Percentiles rank a stretch among this genome's conserved stretches.
Conservation (phyloP, 305 asterid species). For the Fraxinus latifolia region DNA sequence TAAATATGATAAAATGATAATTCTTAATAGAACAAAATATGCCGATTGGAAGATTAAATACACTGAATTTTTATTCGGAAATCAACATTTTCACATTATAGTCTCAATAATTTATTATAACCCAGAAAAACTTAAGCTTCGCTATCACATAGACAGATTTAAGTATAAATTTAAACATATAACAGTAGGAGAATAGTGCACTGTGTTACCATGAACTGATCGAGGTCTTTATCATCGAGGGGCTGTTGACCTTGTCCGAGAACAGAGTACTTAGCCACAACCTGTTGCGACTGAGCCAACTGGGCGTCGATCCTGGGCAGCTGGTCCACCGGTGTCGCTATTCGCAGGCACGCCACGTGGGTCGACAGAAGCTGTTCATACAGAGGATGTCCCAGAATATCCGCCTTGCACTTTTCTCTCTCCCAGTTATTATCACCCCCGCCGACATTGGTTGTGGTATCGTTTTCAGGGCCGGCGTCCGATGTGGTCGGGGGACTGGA, state of each 20-base stretch:
- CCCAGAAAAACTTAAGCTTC: background rate
- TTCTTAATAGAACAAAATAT: background rate
- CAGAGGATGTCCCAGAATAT: slow-evolving; percentile 69
- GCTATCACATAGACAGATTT: background rate
- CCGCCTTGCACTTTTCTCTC: slow-evolving; percentile 79
- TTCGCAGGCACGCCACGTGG: slow-evolving; percentile 86
- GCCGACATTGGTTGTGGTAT: slow-evolving; percentile 41
- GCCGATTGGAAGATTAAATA: background rate
- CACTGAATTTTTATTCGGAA: background rate
- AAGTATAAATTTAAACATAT: background rate
- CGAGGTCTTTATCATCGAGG: slow-evolving; percentile 72
- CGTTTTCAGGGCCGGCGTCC: slow-evolving; percentile 27
- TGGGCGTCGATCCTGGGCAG: slow-evolving; percentile 87
- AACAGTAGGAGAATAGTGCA: background rate
- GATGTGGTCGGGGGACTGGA: slow-evolving; percentile 40
- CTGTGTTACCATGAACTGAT: slow-evolving; percentile 67
- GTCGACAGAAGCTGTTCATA: slow-evolving; percentile 87
- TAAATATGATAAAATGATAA: background rate
- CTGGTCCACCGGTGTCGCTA: slow-evolving; percentile 98
- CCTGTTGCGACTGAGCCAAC: slow-evolving; percentile 82
- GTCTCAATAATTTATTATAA: background rate
- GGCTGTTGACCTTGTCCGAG: slow-evolving; percentile 55
- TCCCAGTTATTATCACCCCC: slow-evolving; percentile 55
- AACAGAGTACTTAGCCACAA: slow-evolving; percentile 79
- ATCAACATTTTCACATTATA: background rate